Conservation (phyloP, 768 basidiomycete genomes). For the Kwoniella dejecticola region DNA sequence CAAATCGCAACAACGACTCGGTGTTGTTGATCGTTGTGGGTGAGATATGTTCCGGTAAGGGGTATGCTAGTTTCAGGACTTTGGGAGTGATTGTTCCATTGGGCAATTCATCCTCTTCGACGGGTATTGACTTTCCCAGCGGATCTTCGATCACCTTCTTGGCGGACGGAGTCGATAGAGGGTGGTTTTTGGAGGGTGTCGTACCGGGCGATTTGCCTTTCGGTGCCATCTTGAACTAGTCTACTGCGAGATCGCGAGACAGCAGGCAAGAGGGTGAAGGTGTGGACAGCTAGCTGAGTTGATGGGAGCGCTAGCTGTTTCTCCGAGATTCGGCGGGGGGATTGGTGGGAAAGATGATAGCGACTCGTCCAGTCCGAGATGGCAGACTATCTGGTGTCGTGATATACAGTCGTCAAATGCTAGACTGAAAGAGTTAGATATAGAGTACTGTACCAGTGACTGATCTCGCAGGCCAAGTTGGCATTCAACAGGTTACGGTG, state of each 20-base stretch:
- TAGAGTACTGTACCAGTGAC: too few species aligned
- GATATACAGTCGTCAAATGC: too few species aligned
- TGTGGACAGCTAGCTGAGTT: background rate
- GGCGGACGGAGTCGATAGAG: background rate
- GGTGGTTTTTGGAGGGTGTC: background rate
- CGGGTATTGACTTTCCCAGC: background rate
- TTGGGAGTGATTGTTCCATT: background rate
- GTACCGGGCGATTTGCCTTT: slow-evolving; percentile 10
- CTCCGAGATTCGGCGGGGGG: background rate
- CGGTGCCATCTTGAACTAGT: slow-evolving; percentile 11
- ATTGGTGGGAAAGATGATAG: too few species aligned
- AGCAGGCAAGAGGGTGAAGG: background rate
- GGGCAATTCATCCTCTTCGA: slow-evolving; percentile 3
- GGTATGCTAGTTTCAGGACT: slow-evolving; percentile 44
- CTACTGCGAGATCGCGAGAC: background rate
- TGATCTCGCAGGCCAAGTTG: too few species aligned
- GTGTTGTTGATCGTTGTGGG: slow-evolving; percentile 73
- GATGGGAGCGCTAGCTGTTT: background rate
- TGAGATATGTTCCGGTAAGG: slow-evolving; percentile 46
- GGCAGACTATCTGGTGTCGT: too few species aligned
- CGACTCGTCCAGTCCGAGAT: too few species aligned
- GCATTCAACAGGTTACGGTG: too few species aligned
- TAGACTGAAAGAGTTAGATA: too few species aligned
- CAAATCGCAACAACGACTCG: slow-evolving; percentile 84
- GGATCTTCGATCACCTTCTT: background rate